Base-by-base conservation (phyloP, 129 eudicot species). In the Pseudognaphalium luteoalbum region DNA sequence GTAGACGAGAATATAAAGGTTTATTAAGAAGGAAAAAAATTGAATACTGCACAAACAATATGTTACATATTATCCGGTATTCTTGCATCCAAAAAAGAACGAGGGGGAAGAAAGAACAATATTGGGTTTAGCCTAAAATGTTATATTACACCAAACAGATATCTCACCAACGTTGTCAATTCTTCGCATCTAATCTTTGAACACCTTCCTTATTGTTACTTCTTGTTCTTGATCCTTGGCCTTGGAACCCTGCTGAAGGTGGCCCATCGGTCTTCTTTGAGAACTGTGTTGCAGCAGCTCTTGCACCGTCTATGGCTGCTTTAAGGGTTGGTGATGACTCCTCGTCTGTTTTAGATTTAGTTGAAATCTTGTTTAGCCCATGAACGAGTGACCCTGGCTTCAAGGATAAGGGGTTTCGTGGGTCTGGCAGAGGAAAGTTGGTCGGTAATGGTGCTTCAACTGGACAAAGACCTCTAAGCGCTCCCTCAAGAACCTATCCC, bases 301-400 rank as follows among this genome's bases (percentile, higher is more conserved):
- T 86, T 25, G 97, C 98, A 35, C 96, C 96, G 11, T 89, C 90
- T 85, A 93, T 93, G 68, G 92, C 98, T 2, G 91, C 87, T 58
- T 82, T 76, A 15, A 93, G 96, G 20, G 68, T 54, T 21, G 83
- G 75, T 4, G 91, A 81, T 3, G 97, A 81, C 50, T 62, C 83
- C 67, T 86, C 85, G 0, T 59, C 56, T 8, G 78, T 34, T 70
- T 83, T 66, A 54, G 89, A 75, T 30, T 74, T 20, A 20, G n/a
- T 70, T 20, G 85, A 78, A 78, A 77, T 22, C n/a, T 69, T 78
- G 51, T 78, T 30, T 47, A 25, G 30, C 44, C 81, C 67, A 34
- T 16, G 52, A 65, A 76, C 72, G 58, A 85, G 73, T 37, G 98
- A 90, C 39, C 93, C 94, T 8, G 98, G 97, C 64, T 87, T 90